Evolutionary conservation across 768 basidiomycete genomes (phyloP), one percentile per base, ranked within the genome.

Genomic region (Collybia mongolica): DNA sequence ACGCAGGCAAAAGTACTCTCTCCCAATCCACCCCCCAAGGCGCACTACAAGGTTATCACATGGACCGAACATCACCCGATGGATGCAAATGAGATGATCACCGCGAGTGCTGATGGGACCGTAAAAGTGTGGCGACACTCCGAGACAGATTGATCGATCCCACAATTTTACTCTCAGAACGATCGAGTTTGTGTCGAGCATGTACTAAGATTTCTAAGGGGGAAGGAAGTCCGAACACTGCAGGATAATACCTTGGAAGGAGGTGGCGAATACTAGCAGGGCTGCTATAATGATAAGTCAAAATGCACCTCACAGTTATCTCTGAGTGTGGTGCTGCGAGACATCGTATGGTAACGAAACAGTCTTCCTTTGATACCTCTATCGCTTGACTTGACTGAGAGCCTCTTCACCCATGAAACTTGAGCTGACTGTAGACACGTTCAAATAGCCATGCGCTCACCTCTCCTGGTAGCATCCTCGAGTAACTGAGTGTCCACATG

Each of bases 401-500:
- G 77, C 72, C 67, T 81, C 80, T 81, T 39, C 52, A 38, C 36
- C 23, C 14, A 17, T 9, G 20, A 46, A 23, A 23, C 7, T 46
- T 28, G 37, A 39, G 26, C 38, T 22, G 22, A 29, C 26, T 39
- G 12, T 29, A 17, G 24, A 28, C 3, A 42, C 20, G 19, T 28
- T 26, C 41, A 49, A 35, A 45, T 42, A 36, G 39, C 2, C 9
- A 11, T 8, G 9, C 6, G 36, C 75, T 44, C 48, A 97, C 96
- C 97, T 83, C 96, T 77, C 65, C 97, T 77, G 29, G 96, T 98
- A 24, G 96, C 96, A 66, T 99, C 96, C 70, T 99, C 96, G 36
- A 99, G 67, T 45, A 98, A 70, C 58, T 95, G 93, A 2, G 93
- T 97, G 68, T 99, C 97, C 51, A 99, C 93, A 53, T 90, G 89